Evolutionary conservation across 2,329 filamentous ascomycete genomes (phyloP), one percentile per base, ranked within the genome.

Genomic region (Periconia digitata): DNA sequence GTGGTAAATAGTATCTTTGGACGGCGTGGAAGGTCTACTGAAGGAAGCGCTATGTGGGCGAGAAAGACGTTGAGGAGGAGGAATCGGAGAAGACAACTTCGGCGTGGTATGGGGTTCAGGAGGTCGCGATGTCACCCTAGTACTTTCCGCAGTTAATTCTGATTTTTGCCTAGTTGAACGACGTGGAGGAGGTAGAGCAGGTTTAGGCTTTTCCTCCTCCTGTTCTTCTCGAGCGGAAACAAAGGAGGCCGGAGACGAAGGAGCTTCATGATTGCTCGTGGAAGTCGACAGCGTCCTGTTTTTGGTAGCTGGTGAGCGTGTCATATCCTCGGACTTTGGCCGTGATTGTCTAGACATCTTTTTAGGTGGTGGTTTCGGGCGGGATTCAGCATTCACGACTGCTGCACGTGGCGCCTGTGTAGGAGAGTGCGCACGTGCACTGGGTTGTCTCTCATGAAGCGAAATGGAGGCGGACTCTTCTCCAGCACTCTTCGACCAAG

Each of bases 191-290:
- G 71, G 69, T 3, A 71, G 39, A 13, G 36, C 48, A 16, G 69
- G 70, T 44, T 66, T 72, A 17, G 44, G 39, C 20, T 62, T 70
- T 29, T 60, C 55, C 18, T 62, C 60, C 6, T 64, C 62, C 46
- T 69, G 63, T 15, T 64, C 62, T 46, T 71, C 69, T 21, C 58
- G 63, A 2, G 70, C 69, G 20, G 69, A 71, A 29, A 63, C 62
- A 48, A 69, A 71, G 1, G 67, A 70, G 0, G 61, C 55, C 8
- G 67, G 64, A 2, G 67, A 68, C 0, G 64, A 64, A 2, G 61
- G 58, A 3, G 53, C 53, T 16, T 64, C 60, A 21, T 56, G 47
- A 22, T 64, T 63, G 15, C 62, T 63, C 20, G 63, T 21, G 8
- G 67, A 67, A 8, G 55, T 58, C 8, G 66, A 64, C 2, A 63